These are phyloP conservation scores for Emiliania huxleyi DNA, from an alignment of 78 protist species.

Conservation along the genomic window DNA sequence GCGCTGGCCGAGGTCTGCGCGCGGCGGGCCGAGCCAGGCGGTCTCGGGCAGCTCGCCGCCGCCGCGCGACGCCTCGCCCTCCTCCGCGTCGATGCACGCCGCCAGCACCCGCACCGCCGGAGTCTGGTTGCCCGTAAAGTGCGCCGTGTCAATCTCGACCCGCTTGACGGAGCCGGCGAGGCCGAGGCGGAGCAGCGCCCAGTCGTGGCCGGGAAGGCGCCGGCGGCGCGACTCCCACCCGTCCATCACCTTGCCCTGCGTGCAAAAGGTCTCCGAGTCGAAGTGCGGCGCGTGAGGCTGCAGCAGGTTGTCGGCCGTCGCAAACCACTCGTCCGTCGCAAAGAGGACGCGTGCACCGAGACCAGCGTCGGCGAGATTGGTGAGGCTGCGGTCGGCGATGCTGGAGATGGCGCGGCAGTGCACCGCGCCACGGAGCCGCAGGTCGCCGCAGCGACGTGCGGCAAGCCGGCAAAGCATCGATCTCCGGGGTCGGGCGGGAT, in stretches of 20 bases:
- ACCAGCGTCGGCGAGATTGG: neutral
- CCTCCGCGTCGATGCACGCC: neutral
- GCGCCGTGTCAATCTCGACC: slow-evolving; percentile 71
- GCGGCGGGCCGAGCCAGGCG: slow-evolving; percentile 4
- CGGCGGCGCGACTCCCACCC: slow-evolving; percentile 86
- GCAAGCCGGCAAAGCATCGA: no score
- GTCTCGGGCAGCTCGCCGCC: neutral
- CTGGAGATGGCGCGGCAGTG: no score
- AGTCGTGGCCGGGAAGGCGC: slow-evolving; percentile 76
- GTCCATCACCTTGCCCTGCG: slow-evolving; percentile 67
- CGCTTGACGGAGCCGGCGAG: slow-evolving; percentile 65
- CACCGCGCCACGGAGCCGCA: no score
- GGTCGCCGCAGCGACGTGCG: no score
- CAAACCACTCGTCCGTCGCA: slow-evolving; percentile 68
- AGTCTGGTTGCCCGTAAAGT: slow-evolving; percentile 80
- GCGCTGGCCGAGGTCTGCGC: neutral
- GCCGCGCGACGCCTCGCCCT: neutral
- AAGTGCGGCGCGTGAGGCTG: neutral
- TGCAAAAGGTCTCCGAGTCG: slow-evolving; percentile 14
- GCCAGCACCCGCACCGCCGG: slow-evolving; percentile 72
- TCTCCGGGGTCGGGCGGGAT: no score
- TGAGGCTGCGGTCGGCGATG: no score
- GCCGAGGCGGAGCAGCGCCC: slow-evolving; percentile 74
- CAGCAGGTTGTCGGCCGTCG: slow-evolving; percentile 45
- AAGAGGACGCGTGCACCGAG: slow-evolving; percentile 31